phyloP scores from a whole-genome alignment of 2,329 filamentous ascomycete species.

The Aspergillus fumigatus region DNA sequence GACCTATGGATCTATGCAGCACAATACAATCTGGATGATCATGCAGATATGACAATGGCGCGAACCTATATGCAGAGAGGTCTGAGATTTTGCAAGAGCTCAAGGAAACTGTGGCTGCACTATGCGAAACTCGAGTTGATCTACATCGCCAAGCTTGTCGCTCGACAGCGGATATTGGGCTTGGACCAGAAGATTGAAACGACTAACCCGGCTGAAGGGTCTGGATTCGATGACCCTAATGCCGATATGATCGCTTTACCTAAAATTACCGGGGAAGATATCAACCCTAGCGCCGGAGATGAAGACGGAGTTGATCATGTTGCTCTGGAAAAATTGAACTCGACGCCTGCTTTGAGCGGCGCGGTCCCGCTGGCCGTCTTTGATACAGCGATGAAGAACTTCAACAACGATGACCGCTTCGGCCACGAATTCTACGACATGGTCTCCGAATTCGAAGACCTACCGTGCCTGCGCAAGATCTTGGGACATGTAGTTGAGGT shows the following conservation, averaged over 20 bases:
- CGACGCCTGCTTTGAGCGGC: constrained; percentile 81
- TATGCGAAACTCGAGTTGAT: constrained; percentile 90
- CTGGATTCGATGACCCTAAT: constrained; percentile 42
- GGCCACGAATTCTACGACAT: constrained; percentile 77
- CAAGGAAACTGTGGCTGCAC: constrained; percentile 75
- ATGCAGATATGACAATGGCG: constrained; percentile 83
- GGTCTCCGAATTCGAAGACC: constrained; percentile 64
- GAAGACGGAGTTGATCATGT: constrained; percentile 50
- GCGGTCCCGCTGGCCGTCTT: constrained; percentile 92
- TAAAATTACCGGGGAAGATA: constrained; percentile 58
- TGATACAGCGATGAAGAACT: constrained; percentile 75
- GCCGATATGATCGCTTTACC: constrained; percentile 56
- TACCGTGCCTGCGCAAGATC: constrained; percentile 62
- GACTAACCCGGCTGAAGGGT: constrained; percentile 35
- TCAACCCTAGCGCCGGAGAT: constrained; percentile 51
- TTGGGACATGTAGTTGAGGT: constrained; percentile 65
- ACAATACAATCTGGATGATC: constrained; percentile 68
- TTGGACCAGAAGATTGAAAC: constrained; percentile 46
- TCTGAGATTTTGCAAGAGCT: constrained; percentile 78
- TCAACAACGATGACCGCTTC: constrained; percentile 61
- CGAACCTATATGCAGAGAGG: constrained; percentile 84
- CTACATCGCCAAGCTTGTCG: constrained; percentile 77
- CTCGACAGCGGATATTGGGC: constrained; percentile 64
- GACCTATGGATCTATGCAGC: constrained; percentile 83
- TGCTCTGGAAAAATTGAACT: constrained; percentile 59